Evolutionary conservation across 768 basidiomycete genomes (phyloP), one percentile per base, ranked within the genome.

Genomic region (Panaeolus cyanescens): DNA sequence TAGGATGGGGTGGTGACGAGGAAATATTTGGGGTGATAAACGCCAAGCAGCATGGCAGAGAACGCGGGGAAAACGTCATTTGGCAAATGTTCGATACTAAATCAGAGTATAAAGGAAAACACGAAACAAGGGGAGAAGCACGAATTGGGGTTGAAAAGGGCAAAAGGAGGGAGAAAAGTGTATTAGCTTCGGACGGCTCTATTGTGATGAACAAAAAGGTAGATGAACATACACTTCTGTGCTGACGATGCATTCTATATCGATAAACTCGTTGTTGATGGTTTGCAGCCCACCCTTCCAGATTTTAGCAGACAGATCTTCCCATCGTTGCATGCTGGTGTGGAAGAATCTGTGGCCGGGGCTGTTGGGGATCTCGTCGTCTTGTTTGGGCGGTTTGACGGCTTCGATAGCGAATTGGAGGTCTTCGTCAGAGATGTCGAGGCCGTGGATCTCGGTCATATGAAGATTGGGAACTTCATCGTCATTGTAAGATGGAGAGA

Each of bases 1-100:
- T 89, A 95, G 2, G 90, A 92, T 0, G 93, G 94, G 0, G 94
- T 96, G 0, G 94, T 96, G 67, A 95, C 69, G 20, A 96, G 80
- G 42, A 94, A 79, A 40, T 89, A 68, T 28, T 80, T 79, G 0
- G 95, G 94, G 58, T 85, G 86, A 67, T 96, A 96, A 32, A 83
- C 77, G 0, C 93, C 93, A 12, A 96, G 82, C 13, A 96, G 74
- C 55, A 87, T 72, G 3, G 90, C 89, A 6, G 88, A 84, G 65
- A 94, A 90, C 19, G 80, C 78, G 0, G 80, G 75, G 13, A 95
- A 77, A 31, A 89, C 72, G 4, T 81, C 73, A 0, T 83, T 80
- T 0, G 83, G 78, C 53, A 96, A 77, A 66, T 96, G 93, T 68
- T 96, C 93, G 64, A 96, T 88, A 7, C 94, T 94, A 71, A 28